Conservation (phyloP, 768 basidiomycete genomes). For the Obba rivulosa region DNA sequence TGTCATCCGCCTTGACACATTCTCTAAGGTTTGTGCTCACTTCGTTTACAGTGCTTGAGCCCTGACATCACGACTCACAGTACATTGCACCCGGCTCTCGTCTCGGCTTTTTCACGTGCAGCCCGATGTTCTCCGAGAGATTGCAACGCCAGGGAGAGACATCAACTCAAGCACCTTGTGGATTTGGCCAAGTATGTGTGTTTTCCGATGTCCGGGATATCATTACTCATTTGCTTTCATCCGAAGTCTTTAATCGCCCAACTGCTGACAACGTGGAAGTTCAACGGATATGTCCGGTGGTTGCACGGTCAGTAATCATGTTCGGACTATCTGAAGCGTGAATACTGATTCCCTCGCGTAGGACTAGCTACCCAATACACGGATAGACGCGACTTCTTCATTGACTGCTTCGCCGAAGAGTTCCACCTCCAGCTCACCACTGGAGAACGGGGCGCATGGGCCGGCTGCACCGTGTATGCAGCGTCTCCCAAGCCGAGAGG, state of each 20-base stretch:
- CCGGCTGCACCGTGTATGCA: slow-evolving; percentile 38
- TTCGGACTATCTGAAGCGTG: no score
- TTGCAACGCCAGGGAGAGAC: slow-evolving; percentile 67
- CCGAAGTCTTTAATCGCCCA: slow-evolving; percentile 49
- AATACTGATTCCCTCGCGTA: slow-evolving; percentile 12
- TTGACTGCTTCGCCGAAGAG: slow-evolving; percentile 58
- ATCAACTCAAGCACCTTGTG: slow-evolving; percentile 64
- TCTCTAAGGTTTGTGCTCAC: slow-evolving; percentile 52
- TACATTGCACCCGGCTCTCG: slow-evolving; percentile 75
- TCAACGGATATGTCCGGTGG: slow-evolving; percentile 74
- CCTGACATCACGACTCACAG: slow-evolving; percentile 31
- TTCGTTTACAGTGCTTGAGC: background rate
- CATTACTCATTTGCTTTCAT: background rate
- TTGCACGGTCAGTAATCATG: slow-evolving; percentile 43
- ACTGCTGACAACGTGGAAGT: slow-evolving; percentile 61
- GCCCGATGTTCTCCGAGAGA: slow-evolving; percentile 69
- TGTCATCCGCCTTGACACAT: slow-evolving; percentile 78
- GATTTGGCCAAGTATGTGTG: slow-evolving; percentile 54
- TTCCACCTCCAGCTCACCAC: slow-evolving; percentile 47
- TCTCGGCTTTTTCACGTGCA: slow-evolving; percentile 77
- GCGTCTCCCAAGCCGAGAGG: slow-evolving; percentile 34
- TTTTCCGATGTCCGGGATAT: background rate
- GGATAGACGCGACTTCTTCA: slow-evolving; percentile 52
- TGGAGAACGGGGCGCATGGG: slow-evolving; percentile 22
- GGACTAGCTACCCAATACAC: slow-evolving; percentile 53